Base-by-base conservation (phyloP, 148 eudicot genomes). In the Polygonum maritimum region DNA sequence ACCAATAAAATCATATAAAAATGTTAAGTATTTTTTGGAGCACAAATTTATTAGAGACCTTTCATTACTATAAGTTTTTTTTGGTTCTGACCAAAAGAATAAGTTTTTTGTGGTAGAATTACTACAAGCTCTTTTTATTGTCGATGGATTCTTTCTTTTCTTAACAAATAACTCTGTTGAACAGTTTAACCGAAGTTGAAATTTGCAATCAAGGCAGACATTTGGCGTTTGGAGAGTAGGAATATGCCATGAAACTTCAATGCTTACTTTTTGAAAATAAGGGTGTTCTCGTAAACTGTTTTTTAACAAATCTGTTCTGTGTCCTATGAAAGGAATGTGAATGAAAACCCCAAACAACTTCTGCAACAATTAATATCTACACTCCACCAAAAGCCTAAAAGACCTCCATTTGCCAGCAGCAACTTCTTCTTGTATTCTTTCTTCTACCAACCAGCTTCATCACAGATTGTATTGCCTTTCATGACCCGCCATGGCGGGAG, bases 401-500 rank as follows among this genome's bases (percentile, higher is more conserved):
- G 3, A 67, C 11, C 71, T 60, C n/a, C 36, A 3, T 36, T 16
- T 22, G 63, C 63, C 21, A 67, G 71, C 38, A 67, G 6, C 71
- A 35, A 67, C 45, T 63, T 63, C 38, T 62, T 31, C 18, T 11
- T 33, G 3, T 33, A 14, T 3, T 12, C 14, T 38, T 63, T 22
- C 63, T 22, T 19, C 63, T 57, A 26, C 22, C 21, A 57, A 63
- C 39, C n/a, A 11, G 18, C 18, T 63, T 63, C 69, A 63, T 63
- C 39, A 4, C 69, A 31, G 69, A 12, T 12, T 63, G 69, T 5
- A 67, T 67, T 36, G 71, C 71, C 16, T 36, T 49, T 85, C 84
- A 89, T 65, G 90, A 81, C 60, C 88, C 94, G 26, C 97, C 93
- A 79, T 90, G 96, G 26, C 98, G 92, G 26, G 65, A 79, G 76